Conservation (phyloP, 352 stramenopile species). For the Pythium dissotocum region DNA sequence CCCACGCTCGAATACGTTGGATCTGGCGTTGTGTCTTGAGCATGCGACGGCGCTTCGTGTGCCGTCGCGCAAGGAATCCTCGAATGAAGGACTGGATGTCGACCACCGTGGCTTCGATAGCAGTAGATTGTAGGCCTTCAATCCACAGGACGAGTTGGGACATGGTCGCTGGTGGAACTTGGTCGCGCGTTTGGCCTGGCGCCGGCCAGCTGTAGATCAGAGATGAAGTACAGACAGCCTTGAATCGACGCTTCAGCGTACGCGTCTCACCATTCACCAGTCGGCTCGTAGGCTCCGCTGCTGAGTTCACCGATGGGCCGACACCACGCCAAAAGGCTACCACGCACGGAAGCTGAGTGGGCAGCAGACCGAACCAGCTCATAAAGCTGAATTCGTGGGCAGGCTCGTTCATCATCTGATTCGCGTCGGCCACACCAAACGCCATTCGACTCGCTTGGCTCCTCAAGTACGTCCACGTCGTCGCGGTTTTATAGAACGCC, state of each 20-base stretch:
- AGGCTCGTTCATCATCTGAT: conserved; percentile 12
- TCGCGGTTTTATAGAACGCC: conserved; percentile 35
- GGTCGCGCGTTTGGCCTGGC: neutral
- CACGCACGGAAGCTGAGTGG: conserved; percentile 32
- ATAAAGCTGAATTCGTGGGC: conserved; percentile 33
- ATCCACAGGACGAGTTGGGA: conserved; percentile 24
- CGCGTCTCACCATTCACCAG: conserved; percentile 3
- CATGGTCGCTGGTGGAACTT: conserved; percentile 6
- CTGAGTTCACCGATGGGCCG: conserved; percentile 4
- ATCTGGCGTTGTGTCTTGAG: conserved; percentile 22
- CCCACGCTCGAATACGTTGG: conserved; percentile 31
- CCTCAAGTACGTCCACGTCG: conserved; percentile 38
- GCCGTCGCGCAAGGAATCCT: conserved; percentile 22
- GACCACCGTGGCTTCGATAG: conserved; percentile 16
- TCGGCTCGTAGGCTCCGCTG: neutral
- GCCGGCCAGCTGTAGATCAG: conserved; percentile 7
- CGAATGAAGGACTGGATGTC: conserved; percentile 28
- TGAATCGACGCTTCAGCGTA: conserved; percentile 24
- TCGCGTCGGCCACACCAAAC: conserved; percentile 34
- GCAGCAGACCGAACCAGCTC: conserved; percentile 31
- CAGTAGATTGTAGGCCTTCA: conserved; percentile 8
- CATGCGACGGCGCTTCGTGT: conserved; percentile 25
- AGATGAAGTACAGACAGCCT: conserved; percentile 13
- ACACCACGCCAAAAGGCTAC: conserved; percentile 45
- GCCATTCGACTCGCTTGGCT: conserved; percentile 23